Percentiles rank a stretch among this genome's conserved stretches.
Evolutionary conservation across 495 filamentous ascomycete genomes (phyloP).

Genomic region (Bacidia gigantensis): DNA sequence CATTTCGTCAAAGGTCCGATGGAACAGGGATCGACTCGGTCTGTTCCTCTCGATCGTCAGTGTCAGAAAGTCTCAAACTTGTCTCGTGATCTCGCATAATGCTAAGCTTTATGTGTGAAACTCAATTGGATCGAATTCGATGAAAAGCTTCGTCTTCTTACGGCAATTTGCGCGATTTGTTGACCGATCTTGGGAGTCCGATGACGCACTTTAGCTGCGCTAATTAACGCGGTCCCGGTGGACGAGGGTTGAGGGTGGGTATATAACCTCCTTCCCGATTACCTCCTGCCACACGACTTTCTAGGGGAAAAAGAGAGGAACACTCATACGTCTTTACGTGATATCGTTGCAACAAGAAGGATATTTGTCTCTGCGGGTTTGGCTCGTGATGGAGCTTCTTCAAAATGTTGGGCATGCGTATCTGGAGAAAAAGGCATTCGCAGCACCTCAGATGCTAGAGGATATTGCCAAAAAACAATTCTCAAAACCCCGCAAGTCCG

Average conservation of each 20-base stretch:
- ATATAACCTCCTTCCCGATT: background rate
- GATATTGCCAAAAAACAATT: conserved; percentile 15
- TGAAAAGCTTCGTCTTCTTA: too few species aligned
- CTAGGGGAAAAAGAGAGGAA: too few species aligned
- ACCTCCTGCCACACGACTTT: too few species aligned
- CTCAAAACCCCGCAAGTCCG: background rate
- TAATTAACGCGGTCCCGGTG: background rate
- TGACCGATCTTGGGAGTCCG: background rate
- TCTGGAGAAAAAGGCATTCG: conserved; percentile 14
- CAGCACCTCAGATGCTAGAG: conserved; percentile 14
- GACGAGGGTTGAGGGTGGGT: background rate
- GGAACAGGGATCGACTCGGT: background rate
- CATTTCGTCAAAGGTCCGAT: too few species aligned
- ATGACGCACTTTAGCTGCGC: background rate
- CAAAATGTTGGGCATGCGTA: conserved; percentile 14
- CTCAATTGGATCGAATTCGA: too few species aligned
- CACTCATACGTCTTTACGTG: too few species aligned
- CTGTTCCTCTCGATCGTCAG: background rate
- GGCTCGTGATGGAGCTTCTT: conserved; percentile 6
- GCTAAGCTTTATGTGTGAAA: too few species aligned
- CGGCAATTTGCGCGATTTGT: too few species aligned
- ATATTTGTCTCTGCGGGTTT: too few species aligned
- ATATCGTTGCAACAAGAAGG: too few species aligned
- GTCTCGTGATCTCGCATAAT: background rate
- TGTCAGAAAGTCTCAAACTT: background rate